Evolutionary conservation across 1,284 basidiomycete species (phyloP).

Genomic region (Amylostereum chailletii): DNA sequence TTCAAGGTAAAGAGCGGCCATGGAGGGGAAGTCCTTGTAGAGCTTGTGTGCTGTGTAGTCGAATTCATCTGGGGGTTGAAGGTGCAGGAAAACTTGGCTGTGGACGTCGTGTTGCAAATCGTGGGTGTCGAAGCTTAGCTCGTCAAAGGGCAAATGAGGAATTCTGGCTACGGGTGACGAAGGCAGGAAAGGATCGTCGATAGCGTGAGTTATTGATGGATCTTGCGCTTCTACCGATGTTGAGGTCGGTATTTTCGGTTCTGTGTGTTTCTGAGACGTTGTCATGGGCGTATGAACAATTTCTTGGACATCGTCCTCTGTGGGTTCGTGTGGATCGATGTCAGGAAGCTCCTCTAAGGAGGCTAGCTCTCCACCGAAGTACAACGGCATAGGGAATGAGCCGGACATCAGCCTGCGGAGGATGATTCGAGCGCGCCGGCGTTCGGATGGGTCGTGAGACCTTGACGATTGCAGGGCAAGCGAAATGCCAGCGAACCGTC

Average conservation of each 20-base stretch:
- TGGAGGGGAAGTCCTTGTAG: constrained; percentile 10
- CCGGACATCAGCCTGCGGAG: constrained; percentile 12
- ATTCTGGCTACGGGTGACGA: no score
- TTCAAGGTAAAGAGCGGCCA: constrained; percentile 39
- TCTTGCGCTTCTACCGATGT: no score
- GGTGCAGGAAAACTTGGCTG: neutral
- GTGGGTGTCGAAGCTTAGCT: neutral
- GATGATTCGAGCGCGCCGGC: constrained; percentile 20
- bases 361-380: neutral
- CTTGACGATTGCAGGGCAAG: constrained; percentile 27
- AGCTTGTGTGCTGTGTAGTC: constrained; percentile 5
- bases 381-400: neutral
- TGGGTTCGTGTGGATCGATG: no score
- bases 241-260: no score
- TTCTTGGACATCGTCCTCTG: neutral
- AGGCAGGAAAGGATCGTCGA: no score
- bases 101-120: neutral
- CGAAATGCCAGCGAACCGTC: neutral
- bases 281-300: neutral
- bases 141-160: neutral
- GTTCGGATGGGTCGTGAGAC: constrained; percentile 24
- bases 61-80: neutral
- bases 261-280: no score
- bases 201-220: no score
- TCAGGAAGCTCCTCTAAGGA: no score